A percentile compares a stretch with the other conserved stretches of the same genome.
These are phyloP conservation scores for Naganishia cerealis DNA, from an alignment of 1,284 basidiomycete genomes.

Conservation along the genomic window DNA sequence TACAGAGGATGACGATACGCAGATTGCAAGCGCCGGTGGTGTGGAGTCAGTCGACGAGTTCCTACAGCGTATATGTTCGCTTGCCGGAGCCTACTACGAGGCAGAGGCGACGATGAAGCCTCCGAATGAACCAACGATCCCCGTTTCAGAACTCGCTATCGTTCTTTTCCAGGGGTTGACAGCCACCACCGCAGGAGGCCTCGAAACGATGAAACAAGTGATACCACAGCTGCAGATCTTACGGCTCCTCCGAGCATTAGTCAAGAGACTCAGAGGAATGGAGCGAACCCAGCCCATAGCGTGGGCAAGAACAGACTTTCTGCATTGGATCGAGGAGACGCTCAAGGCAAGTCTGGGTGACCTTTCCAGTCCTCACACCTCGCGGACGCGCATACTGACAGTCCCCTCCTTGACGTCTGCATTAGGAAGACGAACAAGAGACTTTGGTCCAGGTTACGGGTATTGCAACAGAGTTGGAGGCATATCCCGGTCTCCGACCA, in stretches of 20 bases:
- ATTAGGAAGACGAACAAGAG: slow-evolving; percentile 4
- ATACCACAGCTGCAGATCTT: neutral
- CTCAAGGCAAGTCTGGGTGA: neutral
- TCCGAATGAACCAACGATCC: neutral
- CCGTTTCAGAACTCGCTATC: neutral
- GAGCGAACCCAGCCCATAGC: neutral
- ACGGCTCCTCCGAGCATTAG: neutral
- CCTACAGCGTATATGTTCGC: neutral
- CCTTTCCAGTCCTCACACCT: neutral
- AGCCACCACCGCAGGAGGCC: neutral
- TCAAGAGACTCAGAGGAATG: neutral
- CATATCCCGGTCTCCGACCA: neutral
- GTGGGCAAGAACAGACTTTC: slow-evolving; percentile 10
- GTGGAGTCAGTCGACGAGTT: neutral
- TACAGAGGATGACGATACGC: neutral
- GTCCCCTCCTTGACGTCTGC: neutral
- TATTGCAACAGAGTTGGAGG: slow-evolving; percentile 11
- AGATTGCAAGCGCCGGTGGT: neutral
- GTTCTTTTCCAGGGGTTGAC: slow-evolving; percentile 12
- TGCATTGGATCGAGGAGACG: neutral
- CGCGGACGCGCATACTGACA: neutral
- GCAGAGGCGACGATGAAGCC: slow-evolving; percentile 8
- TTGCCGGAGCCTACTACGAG: neutral
- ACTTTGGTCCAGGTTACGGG: slow-evolving; percentile 7
- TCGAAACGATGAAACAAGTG: neutral